Evolutionary conservation across 352 stramenopile genomes (phyloP).

Genomic region (Poterioochromonas sp.): DNA sequence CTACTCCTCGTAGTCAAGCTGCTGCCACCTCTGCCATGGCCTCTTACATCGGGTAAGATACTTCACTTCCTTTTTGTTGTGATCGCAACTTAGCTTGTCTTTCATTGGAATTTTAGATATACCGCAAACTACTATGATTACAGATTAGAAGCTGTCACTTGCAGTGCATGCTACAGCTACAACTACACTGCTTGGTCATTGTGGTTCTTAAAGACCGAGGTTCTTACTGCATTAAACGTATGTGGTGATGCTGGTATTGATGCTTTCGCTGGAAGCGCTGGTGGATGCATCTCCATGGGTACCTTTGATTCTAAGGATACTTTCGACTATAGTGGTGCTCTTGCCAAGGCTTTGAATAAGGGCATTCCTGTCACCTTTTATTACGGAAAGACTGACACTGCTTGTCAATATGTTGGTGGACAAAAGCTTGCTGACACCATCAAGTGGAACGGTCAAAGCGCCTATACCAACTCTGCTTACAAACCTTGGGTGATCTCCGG

Average conservation of each 20-base stretch:
- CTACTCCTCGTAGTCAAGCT: background rate
- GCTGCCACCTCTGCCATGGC: background rate
- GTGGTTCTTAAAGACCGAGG: conserved; percentile 22
- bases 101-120: background rate
- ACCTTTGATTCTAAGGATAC: conserved; percentile 24
- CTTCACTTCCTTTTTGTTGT: background rate
- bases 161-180: conserved; percentile 33
- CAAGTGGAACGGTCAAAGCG: background rate
- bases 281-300: conserved; percentile 33
- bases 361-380: conserved; percentile 26
- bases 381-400: conserved; percentile 34
- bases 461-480: background rate
- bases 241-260: conserved; percentile 34
- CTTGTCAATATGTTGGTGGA: conserved; percentile 27
- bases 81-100: background rate
- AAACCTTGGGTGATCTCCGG: conserved; percentile 1
- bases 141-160: conserved; percentile 2
- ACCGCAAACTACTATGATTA: conserved; percentile 35
- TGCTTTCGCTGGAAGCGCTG: conserved; percentile 31
- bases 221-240: background rate
- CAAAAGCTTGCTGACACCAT: conserved; percentile 26
- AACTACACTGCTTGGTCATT: conserved; percentile 34
- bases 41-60: background rate
- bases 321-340: conserved; percentile 32
- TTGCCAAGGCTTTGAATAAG: background rate